These are phyloP conservation scores for Polytrichum formosum DNA, from an alignment of 225 moss, liverwort and hornwort genomes.

Conservation along the genomic window DNA sequence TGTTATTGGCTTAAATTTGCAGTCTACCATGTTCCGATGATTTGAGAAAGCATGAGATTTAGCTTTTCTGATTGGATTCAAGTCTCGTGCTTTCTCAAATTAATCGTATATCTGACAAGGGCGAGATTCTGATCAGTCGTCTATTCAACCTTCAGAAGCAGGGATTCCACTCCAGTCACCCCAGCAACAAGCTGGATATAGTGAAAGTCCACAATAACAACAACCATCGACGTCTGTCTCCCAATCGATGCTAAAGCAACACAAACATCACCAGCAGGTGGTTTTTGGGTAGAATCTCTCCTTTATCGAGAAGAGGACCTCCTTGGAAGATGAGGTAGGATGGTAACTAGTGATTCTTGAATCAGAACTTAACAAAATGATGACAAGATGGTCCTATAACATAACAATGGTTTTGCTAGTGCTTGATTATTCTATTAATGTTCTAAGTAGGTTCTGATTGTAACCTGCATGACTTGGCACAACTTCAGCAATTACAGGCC, in stretches of 20 bases:
- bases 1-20: too few species aligned
- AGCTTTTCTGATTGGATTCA: too few species aligned
- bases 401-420: too few species aligned
- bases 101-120: slow-evolving; percentile 21
- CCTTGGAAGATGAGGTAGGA: too few species aligned
- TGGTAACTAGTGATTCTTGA: too few species aligned
- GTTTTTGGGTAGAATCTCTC: slow-evolving; percentile 1
- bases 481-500: slow-evolving; percentile 60
- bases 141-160: slow-evolving; percentile 43
- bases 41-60: too few species aligned
- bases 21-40: too few species aligned
- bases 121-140: slow-evolving; percentile 60
- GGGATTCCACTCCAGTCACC: slow-evolving; percentile 53
- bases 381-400: too few species aligned
- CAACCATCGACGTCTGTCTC: slow-evolving; percentile 7
- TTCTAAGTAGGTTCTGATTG: too few species aligned
- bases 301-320: background rate
- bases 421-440: too few species aligned
- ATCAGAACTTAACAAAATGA: too few species aligned
- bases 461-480: slow-evolving; percentile 20
- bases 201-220: slow-evolving; percentile 43
- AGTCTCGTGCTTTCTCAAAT: too few species aligned
- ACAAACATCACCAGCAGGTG: slow-evolving; percentile 71
- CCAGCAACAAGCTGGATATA: slow-evolving; percentile 38
- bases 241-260: slow-evolving; percentile 47